Base-by-base conservation (phyloP, 805 yeast genomes). In the Wickerhamomyces bisporus region DNA sequence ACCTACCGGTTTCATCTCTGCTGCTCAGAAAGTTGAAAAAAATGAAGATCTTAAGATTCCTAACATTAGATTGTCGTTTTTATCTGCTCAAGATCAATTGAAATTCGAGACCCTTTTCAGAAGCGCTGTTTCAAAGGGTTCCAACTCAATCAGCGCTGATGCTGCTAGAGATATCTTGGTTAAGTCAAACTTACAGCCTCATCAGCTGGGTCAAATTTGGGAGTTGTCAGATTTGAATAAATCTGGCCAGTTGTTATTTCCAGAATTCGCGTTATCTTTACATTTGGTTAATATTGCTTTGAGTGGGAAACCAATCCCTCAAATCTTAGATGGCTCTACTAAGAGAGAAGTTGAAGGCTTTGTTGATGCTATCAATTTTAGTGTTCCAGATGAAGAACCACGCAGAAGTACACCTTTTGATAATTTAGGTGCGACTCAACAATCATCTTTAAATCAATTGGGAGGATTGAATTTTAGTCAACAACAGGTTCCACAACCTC, bases 251-350 rank as follows among this genome's bases (percentile, higher is more conserved):
- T 73, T 91, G 43, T 64, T 91, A 50, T 91, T 89, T 57, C 98
- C 98, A 2, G 97, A 91, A 60, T 91, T 91, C 68, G 95, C 95
- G 13, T 68, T 91, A 47, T 88, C 96, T 14, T 78, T 91, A 70
- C 91, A 88, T 60, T 69, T 91, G 49, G 88, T 95, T 57, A 83
- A 85, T 49, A 62, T 77, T 53, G 83, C 82, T 0, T 69, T 86
- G 49, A 78, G 76, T 50, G 95, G 96, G 26, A 88, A 85, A 48
- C 66, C 80, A 8, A 68, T 89, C 43, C 97, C 98, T 3, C 67
- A 66, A 30, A 70, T 68, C 29, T 63, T 91, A 48, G 96, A 95
- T 23, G 72, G 73, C 16, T 79, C 74, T 44, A 77, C 87, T 64
- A 69, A 70, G 54, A 85, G 83, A 55, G 97, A 91, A 60, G 96